Conservation (phyloP, 768 basidiomycete genomes). For the Gymnopilus dilepis region DNA sequence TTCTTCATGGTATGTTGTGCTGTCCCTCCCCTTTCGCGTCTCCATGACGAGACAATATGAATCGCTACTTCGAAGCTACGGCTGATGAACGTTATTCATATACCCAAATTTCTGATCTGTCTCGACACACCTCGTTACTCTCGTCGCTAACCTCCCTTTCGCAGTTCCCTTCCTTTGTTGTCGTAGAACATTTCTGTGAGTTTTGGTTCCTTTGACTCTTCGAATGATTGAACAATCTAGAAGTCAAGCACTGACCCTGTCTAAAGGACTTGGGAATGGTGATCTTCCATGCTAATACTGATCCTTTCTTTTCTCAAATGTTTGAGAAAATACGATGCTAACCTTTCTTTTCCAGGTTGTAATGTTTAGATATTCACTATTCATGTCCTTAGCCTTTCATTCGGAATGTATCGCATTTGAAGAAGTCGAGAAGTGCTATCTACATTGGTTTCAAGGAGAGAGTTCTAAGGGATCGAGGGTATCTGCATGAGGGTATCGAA, state of each 20-base stretch:
- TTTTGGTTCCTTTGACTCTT: conserved; percentile 19
- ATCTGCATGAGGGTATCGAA: too few relatives aligned
- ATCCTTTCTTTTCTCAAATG: conserved; percentile 28
- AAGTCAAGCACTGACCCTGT: conserved; percentile 91
- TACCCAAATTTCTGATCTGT: conserved; percentile 93
- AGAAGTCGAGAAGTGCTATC: neutral
- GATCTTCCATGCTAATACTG: conserved; percentile 95
- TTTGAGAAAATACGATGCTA: conserved; percentile 26
- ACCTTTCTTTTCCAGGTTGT: conserved; percentile 25
- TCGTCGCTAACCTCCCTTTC: conserved; percentile 12
- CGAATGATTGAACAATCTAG: conserved; percentile 75
- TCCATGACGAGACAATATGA: conserved; percentile 71
- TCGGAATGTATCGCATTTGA: neutral
- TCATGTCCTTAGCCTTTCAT: neutral
- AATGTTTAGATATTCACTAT: neutral
- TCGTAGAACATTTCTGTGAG: conserved; percentile 30
- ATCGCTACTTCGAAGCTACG: conserved; percentile 88
- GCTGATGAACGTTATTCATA: conserved; percentile 73
- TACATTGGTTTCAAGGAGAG: neutral
- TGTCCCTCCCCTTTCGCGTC: conserved; percentile 19
- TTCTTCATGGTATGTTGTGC: conserved; percentile 14
- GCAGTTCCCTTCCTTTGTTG: conserved; percentile 16
- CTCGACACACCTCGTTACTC: conserved; percentile 14
- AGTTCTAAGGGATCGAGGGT: too few relatives aligned
- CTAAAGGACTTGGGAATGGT: conserved; percentile 73